phyloP scores from a whole-genome alignment of 2,329 filamentous ascomycete genomes.

The Exophiala sideris region DNA sequence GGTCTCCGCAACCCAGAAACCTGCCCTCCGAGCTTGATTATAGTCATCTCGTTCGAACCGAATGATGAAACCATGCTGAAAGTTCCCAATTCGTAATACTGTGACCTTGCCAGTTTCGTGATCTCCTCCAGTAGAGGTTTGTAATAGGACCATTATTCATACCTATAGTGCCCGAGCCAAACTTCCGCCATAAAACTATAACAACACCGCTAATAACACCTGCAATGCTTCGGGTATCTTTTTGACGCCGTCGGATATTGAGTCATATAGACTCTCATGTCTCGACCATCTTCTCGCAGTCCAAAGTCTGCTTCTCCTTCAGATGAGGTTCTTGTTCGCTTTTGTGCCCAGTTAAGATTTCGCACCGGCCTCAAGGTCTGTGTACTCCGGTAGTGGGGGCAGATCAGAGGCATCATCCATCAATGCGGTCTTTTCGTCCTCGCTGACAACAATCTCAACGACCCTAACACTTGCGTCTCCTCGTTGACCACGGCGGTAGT shows the following conservation, averaged over 20 bases:
- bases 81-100: too few relatives aligned
- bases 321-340: not conserved
- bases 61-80: too few relatives aligned
- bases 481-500: slow-evolving; percentile 31
- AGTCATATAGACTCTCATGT: not conserved
- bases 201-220: slow-evolving; percentile 6
- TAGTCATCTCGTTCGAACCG: too few relatives aligned
- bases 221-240: slow-evolving; percentile 20
- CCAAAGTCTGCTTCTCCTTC: not conserved
- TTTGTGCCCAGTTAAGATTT: slow-evolving; percentile 26
- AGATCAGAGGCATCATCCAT: slow-evolving; percentile 31
- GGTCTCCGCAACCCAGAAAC: too few relatives aligned
- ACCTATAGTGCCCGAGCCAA: not conserved
- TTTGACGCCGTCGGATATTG: not conserved
- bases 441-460: slow-evolving; percentile 28
- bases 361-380: slow-evolving; percentile 27
- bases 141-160: not conserved
- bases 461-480: slow-evolving; percentile 32
- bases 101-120: too few relatives aligned
- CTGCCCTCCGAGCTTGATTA: too few relatives aligned
- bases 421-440: slow-evolving; percentile 42
- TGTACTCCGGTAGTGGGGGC: slow-evolving; percentile 38
- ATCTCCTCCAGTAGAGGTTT: not conserved
- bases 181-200: not conserved
- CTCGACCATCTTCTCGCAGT: too few relatives aligned